Conservation (phyloP, 225 moss, liverwort and hornwort species). For the Anthoceros angustus region DNA sequence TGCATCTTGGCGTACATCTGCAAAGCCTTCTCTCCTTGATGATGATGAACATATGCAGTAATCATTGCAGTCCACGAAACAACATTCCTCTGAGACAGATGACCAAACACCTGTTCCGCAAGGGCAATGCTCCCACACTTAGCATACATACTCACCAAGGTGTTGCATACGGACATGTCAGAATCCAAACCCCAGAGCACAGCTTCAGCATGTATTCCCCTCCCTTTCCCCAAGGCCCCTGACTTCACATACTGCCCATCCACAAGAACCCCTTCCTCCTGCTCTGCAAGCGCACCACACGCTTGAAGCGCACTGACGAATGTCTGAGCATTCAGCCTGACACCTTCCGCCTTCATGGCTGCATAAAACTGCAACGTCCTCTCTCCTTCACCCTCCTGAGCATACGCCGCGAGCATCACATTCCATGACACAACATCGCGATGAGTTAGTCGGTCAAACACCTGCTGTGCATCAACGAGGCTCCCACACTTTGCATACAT, state of each 20-base stretch:
- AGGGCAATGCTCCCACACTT: background rate
- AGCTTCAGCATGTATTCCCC: background rate
- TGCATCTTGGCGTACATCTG: background rate
- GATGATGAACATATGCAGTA: background rate
- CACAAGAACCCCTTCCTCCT: background rate
- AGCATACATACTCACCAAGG: background rate
- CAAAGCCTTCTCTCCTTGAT: background rate
- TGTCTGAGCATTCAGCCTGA: background rate
- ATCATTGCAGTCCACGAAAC: background rate
- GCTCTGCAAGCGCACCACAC: background rate
- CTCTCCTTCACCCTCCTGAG: background rate
- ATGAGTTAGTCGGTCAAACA: background rate
- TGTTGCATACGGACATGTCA: background rate
- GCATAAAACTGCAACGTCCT: background rate
- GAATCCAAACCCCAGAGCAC: background rate
- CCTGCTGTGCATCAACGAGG: background rate
- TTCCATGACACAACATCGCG: background rate
- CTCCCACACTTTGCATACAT: constrained; percentile 1
- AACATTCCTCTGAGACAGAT: background rate
- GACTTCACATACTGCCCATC: background rate
- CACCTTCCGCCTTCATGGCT: background rate
- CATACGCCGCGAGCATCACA: background rate
- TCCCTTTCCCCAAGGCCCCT: background rate
- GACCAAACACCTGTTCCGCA: background rate
- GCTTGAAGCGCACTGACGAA: background rate